Percentiles rank a stretch among this genome's conserved stretches.
Evolutionary conservation across 2,329 filamentous ascomycete genomes (phyloP).

Genomic region (Diaporthe sp.): DNA sequence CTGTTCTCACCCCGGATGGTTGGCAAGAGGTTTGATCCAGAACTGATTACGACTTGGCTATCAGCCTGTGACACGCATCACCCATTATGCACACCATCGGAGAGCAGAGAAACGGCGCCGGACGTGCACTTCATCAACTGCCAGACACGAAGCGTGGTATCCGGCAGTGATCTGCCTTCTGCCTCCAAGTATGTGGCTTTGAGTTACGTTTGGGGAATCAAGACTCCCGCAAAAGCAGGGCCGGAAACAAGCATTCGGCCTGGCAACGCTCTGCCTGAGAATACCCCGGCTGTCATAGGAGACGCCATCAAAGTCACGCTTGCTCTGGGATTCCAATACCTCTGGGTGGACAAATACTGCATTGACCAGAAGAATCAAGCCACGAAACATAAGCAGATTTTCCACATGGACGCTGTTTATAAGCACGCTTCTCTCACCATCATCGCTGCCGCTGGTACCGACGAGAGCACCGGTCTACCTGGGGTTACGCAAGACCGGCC

Average conservation of each 20-base stretch:
- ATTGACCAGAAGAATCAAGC: neutral
- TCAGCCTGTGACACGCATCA: neutral
- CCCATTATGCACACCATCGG: neutral
- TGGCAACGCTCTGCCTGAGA: neutral
- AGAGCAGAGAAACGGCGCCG: neutral
- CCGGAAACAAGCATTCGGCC: neutral
- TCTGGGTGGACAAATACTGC: conserved; percentile 1
- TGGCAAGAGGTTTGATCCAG: neutral
- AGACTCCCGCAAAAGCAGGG: neutral
- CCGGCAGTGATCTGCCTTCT: neutral
- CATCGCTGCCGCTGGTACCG: neutral
- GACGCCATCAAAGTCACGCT: neutral
- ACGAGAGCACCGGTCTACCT: neutral
- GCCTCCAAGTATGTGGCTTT: neutral
- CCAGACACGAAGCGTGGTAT: neutral
- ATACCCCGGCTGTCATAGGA: neutral
- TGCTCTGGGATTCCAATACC: neutral
- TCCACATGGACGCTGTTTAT: neutral
- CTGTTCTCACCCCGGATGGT: neutral
- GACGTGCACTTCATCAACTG: neutral
- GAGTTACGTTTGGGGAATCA: neutral
- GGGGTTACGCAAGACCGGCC: neutral
- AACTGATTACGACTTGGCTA: neutral
- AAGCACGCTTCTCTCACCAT: neutral
- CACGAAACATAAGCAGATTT: neutral